Evolutionary conservation across 257 asterid genomes (phyloP), one percentile per base, ranked within the genome.

Genomic region (Nicotiana noctiflora): DNA sequence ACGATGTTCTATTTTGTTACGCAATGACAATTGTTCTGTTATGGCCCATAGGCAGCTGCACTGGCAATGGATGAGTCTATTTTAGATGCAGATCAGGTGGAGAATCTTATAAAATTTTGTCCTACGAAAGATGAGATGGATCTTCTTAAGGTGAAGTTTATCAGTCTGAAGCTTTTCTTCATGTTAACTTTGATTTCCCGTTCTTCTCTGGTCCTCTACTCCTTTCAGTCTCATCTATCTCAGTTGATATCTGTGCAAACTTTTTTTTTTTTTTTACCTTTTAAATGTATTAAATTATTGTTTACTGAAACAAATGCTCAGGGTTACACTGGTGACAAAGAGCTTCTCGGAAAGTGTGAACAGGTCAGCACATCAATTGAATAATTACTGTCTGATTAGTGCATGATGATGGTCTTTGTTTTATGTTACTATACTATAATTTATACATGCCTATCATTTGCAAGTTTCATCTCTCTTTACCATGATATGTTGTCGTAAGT

Each of bases 61-160:
- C 93, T 96, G 59, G 97, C 98, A 70, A 90, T 96, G 99, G 98
- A 96, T 92, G 97, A 88, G 83, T 84, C 97, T 82, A 83, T 94
- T 40, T 85, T 96, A 87, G 99, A 96, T 88, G 98, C 98, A 53
- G 99, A 96, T 89, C 98, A 94, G 90, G 98, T 96, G 62, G 99
- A 96, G 87, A 94, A 94, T 86, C 96, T 96, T 74, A 94, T 94
- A 51, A 96, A 96, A 72, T 93, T 93, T 84, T 93, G 99, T 83
- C 99, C 98, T 31, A 93, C 98, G 9, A 96, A 96, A 88, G 99
- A 94, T 65, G 99, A 96, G 89, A 94, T 96, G 97, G 99, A 94
- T 79, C 95, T 90, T 82, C 97, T 96, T 61, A 93, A 93, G 99
- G 99, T 96, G 88, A 84, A 88, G 56, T 44, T 57, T 23, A 72